Percentiles rank a stretch among this genome's conserved stretches.
Conservation (phyloP, 1,139 yeast species). For the Yamadazyma oceani region DNA sequence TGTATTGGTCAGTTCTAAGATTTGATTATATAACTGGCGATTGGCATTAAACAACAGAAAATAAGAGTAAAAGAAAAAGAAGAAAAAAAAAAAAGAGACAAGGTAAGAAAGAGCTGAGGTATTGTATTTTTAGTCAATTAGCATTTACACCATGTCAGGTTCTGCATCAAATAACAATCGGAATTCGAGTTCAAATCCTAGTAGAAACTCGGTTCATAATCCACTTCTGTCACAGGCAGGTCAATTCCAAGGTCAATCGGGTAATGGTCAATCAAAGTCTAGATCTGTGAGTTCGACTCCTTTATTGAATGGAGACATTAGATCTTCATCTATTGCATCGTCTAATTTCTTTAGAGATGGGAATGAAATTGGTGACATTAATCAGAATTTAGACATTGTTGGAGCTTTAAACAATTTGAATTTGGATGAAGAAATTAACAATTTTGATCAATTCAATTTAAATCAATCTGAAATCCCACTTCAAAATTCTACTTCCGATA, state of each 20-base stretch:
- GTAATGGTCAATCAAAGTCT: neutral
- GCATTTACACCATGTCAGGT: conserved; percentile 1
- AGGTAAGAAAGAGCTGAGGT: too few relatives aligned
- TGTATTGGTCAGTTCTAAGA: too few relatives aligned
- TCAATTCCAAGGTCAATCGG: neutral
- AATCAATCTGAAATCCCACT: neutral
- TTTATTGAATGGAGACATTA: conserved; percentile 7
- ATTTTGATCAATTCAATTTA: conserved; percentile 10
- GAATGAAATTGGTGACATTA: conserved; percentile 19
- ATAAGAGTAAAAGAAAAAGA: too few relatives aligned
- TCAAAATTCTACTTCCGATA: conserved; percentile 3
- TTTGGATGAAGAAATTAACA: conserved; percentile 34
- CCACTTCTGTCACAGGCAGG: neutral
- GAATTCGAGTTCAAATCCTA: conserved; percentile 1
- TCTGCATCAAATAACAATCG: conserved; percentile 3
- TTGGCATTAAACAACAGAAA: too few relatives aligned
- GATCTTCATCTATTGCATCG: conserved; percentile 8
- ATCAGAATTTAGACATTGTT: conserved; percentile 36
- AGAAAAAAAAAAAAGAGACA: too few relatives aligned
- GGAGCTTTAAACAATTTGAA: conserved; percentile 43
- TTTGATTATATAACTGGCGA: too few relatives aligned
- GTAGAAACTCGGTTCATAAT: neutral
- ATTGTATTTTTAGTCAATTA: conserved; percentile 1
- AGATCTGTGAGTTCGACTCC: conserved; percentile 8
- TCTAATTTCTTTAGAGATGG: conserved; percentile 21